Conservation (phyloP, 495 filamentous ascomycete species). For the Penicillium crystallinum region DNA sequence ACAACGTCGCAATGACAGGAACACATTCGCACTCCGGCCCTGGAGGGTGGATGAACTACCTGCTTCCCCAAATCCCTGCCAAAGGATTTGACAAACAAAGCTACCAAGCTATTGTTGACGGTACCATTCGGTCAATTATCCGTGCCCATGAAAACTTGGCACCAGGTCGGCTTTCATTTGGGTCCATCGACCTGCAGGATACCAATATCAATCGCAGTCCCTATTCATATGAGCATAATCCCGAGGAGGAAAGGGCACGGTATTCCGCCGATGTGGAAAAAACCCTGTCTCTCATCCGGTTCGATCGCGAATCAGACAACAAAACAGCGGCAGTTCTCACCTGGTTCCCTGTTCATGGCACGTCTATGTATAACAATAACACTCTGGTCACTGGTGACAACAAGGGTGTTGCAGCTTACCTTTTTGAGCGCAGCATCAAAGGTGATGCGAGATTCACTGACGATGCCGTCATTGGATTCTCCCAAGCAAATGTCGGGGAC, state of each 20-base stretch:
- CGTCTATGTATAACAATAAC: conserved; percentile 88
- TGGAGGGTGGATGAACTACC: conserved; percentile 92
- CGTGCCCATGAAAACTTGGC: conserved; percentile 72
- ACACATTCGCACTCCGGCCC: conserved; percentile 94
- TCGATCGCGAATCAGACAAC: conserved; percentile 64
- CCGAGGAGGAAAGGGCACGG: conserved; percentile 64
- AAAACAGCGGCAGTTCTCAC: conserved; percentile 76
- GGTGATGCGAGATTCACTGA: conserved; percentile 50
- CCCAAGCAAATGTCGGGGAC: conserved; percentile 91
- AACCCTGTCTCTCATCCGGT: conserved; percentile 75
- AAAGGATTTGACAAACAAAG: conserved; percentile 85
- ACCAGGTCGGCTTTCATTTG: conserved; percentile 66
- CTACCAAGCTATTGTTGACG: conserved; percentile 86
- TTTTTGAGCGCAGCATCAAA: conserved; percentile 71
- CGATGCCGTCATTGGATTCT: conserved; percentile 88
- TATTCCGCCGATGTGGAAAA: conserved; percentile 84
- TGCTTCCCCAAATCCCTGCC: conserved; percentile 90
- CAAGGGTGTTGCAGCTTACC: conserved; percentile 85
- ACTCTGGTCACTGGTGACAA: conserved; percentile 91
- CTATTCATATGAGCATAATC: conserved; percentile 89
- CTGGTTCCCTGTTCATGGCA: conserved; percentile 94
- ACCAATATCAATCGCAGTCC: conserved; percentile 89
- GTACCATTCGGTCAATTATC: conserved; percentile 72
- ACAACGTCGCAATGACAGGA: conserved; percentile 86
- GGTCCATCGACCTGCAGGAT: conserved; percentile 66